These are phyloP conservation scores for Chenopodium suecicum DNA, from an alignment of 148 eudicot genomes.

Conservation along the genomic window DNA sequence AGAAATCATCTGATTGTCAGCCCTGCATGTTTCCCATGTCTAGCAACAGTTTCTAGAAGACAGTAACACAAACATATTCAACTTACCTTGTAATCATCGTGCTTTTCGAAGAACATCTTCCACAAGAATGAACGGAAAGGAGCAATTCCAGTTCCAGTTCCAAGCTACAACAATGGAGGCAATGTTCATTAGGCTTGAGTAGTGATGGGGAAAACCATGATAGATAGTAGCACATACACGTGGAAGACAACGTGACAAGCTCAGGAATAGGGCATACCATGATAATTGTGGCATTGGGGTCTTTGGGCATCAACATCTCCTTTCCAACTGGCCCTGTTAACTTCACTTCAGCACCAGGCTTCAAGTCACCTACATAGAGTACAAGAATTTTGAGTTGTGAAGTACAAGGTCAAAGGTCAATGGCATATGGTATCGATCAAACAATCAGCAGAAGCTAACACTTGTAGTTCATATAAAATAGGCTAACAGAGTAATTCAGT, in stretches of 20 bases:
- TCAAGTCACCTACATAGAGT: constrained; percentile 76
- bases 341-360: constrained; percentile 79
- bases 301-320: constrained; percentile 99
- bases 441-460: background rate
- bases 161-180: constrained; percentile 58
- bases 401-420: background rate
- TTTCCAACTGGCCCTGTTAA: constrained; percentile 98
- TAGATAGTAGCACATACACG: background rate
- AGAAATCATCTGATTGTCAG: background rate
- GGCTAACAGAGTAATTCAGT: background rate
- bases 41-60: background rate
- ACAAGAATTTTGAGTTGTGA: background rate
- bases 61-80: background rate
- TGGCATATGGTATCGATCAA: background rate
- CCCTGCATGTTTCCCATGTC: background rate
- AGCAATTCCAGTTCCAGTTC: constrained; percentile 97
- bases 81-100: constrained; percentile 85
- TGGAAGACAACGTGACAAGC: background rate
- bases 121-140: constrained; percentile 97
- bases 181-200: constrained; percentile 6
- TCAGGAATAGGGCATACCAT: constrained; percentile 48
- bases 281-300: constrained; percentile 81
- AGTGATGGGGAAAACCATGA: background rate
- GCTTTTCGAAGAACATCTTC: constrained; percentile 98
- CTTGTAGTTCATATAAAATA: background rate